Evolutionary conservation across 1,284 basidiomycete species (phyloP).

Genomic region (Limonomyces culmigenus): DNA sequence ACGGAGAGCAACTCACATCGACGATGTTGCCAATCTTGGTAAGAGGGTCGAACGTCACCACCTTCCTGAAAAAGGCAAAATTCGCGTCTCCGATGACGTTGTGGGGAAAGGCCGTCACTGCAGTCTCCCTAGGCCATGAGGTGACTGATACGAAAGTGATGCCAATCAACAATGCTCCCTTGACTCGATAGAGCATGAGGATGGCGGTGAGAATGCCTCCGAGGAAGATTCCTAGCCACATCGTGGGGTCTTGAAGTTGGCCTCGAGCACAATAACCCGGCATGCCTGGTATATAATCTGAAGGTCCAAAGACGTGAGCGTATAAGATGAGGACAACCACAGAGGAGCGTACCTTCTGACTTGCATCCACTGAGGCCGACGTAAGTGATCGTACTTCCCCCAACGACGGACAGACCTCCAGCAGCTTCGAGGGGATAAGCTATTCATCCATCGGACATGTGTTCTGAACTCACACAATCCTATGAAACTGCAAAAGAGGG

Average conservation of each 20-base stretch:
- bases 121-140: conserved; percentile 71
- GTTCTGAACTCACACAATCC: conserved; percentile 34
- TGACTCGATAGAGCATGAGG: conserved; percentile 75
- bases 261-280: conserved; percentile 48
- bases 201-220: conserved; percentile 74
- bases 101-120: conserved; percentile 76
- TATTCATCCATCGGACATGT: too few species aligned
- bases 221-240: conserved; percentile 82
- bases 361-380: conserved; percentile 73
- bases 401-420: conserved; percentile 61
- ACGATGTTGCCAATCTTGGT: conserved; percentile 42
- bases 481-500: conserved; percentile 37
- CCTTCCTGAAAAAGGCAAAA: conserved; percentile 80
- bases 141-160: conserved; percentile 76
- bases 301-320: too few species aligned
- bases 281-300: conserved; percentile 22
- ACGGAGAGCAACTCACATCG: conserved; percentile 29
- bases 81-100: conserved; percentile 48
- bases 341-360: conserved; percentile 30
- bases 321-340: too few species aligned
- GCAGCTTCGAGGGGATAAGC: too few species aligned
- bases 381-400: conserved; percentile 55
- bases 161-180: conserved; percentile 70
- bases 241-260: conserved; percentile 58
- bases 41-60: conserved; percentile 63